These are phyloP conservation scores for Pterocarpus santalinus DNA, from an alignment of 306 rosid species.

Conservation along the genomic window DNA sequence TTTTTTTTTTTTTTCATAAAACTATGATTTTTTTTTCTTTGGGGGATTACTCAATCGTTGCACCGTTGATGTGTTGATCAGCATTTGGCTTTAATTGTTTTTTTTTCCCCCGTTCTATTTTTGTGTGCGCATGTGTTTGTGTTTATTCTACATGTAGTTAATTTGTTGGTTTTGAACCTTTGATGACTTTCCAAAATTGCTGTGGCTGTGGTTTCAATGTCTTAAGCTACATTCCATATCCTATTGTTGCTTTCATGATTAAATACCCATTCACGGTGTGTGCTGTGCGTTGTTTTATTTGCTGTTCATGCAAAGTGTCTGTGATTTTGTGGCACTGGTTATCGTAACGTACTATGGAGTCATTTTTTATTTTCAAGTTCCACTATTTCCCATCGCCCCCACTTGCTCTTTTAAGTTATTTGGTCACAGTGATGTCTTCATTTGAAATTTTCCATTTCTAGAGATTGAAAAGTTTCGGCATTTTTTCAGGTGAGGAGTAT, in stretches of 20 bases:
- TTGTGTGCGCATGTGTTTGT: background rate
- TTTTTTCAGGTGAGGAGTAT: slow-evolving; percentile 79
- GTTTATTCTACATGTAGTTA: background rate
- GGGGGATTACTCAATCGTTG: background rate
- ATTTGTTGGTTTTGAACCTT: background rate
- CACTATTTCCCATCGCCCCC: background rate
- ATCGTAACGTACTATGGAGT: too few relatives aligned
- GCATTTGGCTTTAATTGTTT: background rate
- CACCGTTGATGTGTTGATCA: background rate
- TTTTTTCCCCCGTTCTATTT: background rate
- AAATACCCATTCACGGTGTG: background rate
- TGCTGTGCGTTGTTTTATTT: background rate
- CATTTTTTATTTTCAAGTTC: too few relatives aligned
- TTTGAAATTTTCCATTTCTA: background rate
- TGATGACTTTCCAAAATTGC: background rate
- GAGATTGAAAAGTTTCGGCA: slow-evolving; percentile 20
- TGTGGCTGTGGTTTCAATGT: background rate
- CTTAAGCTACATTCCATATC: background rate
- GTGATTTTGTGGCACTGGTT: too few relatives aligned
- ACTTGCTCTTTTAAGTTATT: background rate
- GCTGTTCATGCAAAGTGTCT: slow-evolving; percentile 27
- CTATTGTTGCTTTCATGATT: background rate
- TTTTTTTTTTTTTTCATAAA: background rate
- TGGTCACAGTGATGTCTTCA: background rate
- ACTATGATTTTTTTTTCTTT: background rate